Conservation (phyloP, 192 early-diverging fungal species). For the Coemansia sp. region DNA sequence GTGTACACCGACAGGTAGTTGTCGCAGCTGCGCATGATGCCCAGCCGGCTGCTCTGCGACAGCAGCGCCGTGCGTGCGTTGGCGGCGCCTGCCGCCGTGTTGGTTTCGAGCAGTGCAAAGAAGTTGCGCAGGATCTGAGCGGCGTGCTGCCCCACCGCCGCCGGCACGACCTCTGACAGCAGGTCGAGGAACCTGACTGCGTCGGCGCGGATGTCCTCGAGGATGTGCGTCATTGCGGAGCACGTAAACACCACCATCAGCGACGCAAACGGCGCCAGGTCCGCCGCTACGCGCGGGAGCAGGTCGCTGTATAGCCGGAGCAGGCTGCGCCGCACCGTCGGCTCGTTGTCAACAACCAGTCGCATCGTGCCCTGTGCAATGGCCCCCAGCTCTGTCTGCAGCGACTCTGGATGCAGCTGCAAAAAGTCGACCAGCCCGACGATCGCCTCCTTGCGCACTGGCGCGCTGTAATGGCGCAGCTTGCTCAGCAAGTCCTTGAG, state of each 20-base stretch:
- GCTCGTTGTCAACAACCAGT: slow-evolving; percentile 49
- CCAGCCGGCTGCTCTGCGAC: slow-evolving; percentile 28
- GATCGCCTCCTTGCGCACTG: slow-evolving; percentile 51
- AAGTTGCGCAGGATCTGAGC: slow-evolving; percentile 53
- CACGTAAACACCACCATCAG: slow-evolving; percentile 75
- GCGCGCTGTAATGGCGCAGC: slow-evolving; percentile 73
- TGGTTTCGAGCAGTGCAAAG: slow-evolving; percentile 34
- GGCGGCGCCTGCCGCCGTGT: slow-evolving; percentile 13
- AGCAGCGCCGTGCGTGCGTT: slow-evolving; percentile 33
- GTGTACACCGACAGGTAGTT: slow-evolving; percentile 34
- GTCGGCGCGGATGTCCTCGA: slow-evolving; percentile 80
- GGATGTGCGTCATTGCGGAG: slow-evolving; percentile 86
- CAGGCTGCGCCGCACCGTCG: slow-evolving; percentile 45
- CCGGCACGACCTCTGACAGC: slow-evolving; percentile 64
- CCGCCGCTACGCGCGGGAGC: slow-evolving; percentile 46
- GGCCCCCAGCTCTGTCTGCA: slow-evolving; percentile 45
- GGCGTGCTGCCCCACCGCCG: slow-evolving; percentile 60
- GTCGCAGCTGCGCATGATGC: slow-evolving; percentile 43
- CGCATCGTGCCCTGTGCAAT: slow-evolving; percentile 42
- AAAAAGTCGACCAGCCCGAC: slow-evolving; percentile 50
- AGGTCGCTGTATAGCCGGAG: slow-evolving; percentile 46
- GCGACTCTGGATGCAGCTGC: slow-evolving; percentile 24
- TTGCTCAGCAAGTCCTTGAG: slow-evolving; percentile 71
- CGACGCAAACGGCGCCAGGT: slow-evolving; percentile 75
- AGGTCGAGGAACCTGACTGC: slow-evolving; percentile 74